These are phyloP conservation scores for Chalara sp. DNA, from an alignment of 2,329 filamentous ascomycete genomes.

Conservation along the genomic window DNA sequence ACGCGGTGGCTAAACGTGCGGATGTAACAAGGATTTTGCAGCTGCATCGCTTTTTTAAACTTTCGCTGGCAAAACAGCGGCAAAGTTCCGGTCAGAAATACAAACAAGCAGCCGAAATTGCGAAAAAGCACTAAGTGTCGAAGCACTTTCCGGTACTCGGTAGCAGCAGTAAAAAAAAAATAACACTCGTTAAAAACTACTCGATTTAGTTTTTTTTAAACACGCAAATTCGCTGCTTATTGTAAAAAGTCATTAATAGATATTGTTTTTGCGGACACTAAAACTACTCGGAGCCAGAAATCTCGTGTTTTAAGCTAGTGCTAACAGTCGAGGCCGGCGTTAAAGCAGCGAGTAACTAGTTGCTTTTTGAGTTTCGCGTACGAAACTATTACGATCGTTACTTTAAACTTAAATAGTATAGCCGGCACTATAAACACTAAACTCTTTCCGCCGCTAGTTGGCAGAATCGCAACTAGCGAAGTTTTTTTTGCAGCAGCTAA, in stretches of 20 bases:
- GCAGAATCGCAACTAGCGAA: too few species aligned
- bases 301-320: constrained; percentile 1
- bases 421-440: constrained; percentile 4
- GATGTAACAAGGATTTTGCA: neutral
- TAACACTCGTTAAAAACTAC: constrained; percentile 7
- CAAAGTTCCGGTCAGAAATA: constrained; percentile 1
- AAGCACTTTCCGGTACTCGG: constrained; percentile 1
- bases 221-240: constrained; percentile 1
- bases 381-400: constrained; percentile 4
- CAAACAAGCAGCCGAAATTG: constrained; percentile 6
- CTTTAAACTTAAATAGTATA: neutral
- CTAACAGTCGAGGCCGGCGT: neutral
- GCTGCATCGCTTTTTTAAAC: neutral
- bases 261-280: constrained; percentile 3
- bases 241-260: neutral
- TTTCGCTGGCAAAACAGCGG: neutral
- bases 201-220: constrained; percentile 1
- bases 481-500: too few species aligned
- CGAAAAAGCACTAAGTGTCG: constrained; percentile 2
- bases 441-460: constrained; percentile 6
- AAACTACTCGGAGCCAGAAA: neutral
- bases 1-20: neutral
- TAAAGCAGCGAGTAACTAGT: neutral
- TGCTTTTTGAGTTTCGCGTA: constrained; percentile 2
- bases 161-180: constrained; percentile 1